Conservation (phyloP, 257 asterid species). For the Solanum sitiens region DNA sequence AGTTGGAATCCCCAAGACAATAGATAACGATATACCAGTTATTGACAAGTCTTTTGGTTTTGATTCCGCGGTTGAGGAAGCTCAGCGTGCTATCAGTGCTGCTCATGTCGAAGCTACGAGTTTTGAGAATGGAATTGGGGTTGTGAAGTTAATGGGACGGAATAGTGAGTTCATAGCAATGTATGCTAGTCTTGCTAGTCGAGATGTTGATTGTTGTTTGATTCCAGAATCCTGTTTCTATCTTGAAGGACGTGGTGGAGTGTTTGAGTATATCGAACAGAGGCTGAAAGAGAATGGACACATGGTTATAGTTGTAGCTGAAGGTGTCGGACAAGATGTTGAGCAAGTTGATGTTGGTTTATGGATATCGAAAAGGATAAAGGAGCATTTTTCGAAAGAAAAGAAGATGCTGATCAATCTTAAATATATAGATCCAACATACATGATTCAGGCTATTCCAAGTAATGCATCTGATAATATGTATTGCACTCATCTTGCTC, state of each 20-base stretch:
- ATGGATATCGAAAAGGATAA: neutral
- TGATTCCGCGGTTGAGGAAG: neutral
- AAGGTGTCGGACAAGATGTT: neutral
- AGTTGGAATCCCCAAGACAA: neutral
- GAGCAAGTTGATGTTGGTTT: neutral
- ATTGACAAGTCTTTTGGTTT: neutral
- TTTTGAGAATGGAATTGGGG: neutral
- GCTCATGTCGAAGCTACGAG: neutral
- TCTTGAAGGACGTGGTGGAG: neutral
- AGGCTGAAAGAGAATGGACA: neutral
- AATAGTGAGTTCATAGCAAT: neutral
- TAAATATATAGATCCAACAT: neutral
- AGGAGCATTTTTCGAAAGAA: neutral
- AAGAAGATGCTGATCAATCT: neutral
- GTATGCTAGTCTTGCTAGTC: neutral
- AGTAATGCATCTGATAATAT: neutral
- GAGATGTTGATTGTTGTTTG: neutral
- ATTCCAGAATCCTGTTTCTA: neutral
- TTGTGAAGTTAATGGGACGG: neutral
- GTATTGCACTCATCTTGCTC: neutral
- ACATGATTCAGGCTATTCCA: neutral
- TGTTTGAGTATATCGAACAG: neutral
- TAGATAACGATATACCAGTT: neutral
- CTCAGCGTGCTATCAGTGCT: neutral
- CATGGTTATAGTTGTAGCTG: neutral